A percentile compares a stretch with the other conserved stretches of the same genome.
These are phyloP conservation scores for Corinectria fuckeliana DNA, from an alignment of 2,329 filamentous ascomycete species.

Conservation along the genomic window DNA sequence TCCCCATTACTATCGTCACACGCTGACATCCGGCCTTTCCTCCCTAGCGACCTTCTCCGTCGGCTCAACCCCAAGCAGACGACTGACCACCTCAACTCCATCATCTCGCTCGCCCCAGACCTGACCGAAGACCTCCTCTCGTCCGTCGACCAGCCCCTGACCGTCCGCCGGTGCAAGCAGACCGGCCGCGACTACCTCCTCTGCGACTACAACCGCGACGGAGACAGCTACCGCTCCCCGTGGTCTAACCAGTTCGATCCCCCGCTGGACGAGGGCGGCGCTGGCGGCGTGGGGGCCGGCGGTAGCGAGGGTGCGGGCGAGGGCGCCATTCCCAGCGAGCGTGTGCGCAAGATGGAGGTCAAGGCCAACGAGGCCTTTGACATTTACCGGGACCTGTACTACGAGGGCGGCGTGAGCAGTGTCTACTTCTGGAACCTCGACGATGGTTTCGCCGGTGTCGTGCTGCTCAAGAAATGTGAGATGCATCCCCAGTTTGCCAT, in stretches of 20 bases:
- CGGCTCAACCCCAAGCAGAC: constrained; percentile 96
- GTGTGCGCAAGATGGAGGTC: constrained; percentile 92
- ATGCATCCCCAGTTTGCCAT: background rate
- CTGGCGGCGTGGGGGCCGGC: constrained; percentile 57
- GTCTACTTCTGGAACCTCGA: constrained; percentile 99
- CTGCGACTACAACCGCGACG: constrained; percentile 99
- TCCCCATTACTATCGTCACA: background rate
- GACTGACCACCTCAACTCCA: constrained; percentile 82
- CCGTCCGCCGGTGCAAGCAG: constrained; percentile 83
- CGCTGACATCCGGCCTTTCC: constrained; percentile 5
- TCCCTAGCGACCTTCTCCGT: constrained; percentile 87
- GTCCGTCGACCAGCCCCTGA: constrained; percentile 94
- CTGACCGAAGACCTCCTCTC: constrained; percentile 97
- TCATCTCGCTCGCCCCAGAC: constrained; percentile 87
- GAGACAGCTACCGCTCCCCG: constrained; percentile 96
- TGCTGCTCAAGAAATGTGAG: constrained; percentile 91
- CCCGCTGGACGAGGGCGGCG: constrained; percentile 72
- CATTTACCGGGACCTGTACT: constrained; percentile 94
- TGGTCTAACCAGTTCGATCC: constrained; percentile 99
- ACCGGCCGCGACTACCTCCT: constrained; percentile 94
- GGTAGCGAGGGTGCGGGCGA: constrained; percentile 71
- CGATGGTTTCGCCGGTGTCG: constrained; percentile 95
- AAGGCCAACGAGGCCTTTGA: constrained; percentile 96
- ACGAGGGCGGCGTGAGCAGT: constrained; percentile 93
- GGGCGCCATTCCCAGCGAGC: constrained; percentile 86